Evolutionary conservation across 257 asterid species (phyloP), one percentile per base, ranked within the genome.

Genomic region (Ajuga chamaepitys): DNA sequence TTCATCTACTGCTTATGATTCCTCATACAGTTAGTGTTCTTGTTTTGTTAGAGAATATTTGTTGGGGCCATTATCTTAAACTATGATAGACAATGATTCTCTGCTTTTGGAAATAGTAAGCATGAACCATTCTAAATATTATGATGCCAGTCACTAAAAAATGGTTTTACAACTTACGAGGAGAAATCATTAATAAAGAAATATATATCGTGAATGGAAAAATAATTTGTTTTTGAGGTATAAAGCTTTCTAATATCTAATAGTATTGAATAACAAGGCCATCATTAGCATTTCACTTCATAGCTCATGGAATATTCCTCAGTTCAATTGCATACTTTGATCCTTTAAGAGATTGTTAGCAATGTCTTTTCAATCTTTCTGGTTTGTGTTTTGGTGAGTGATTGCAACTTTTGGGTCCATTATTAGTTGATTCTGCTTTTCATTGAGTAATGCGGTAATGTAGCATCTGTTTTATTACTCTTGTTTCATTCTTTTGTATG

Each of bases 291-390:
- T 9, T 46, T 67, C 37, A 3, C 41, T 62, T 28, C 34, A 66
- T 68, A 58, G 58, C 35, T 51, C 40, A 35, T 70, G 55, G 59
- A 51, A 41, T 66, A 59, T 51, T 59, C 51, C 66, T 66, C 40
- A 20, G 56, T 55, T 40, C 53, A 50, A 28, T 53, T 25, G 22
- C 55, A 42, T n/a, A 47, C 57, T 62, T 12, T 41, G 17, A 42
- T 17, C 55, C 18, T 11, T 56, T 35, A 22, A 22, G 22, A 30
- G 32, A 66, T 40, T 50, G 41, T 58, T 37, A 28, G 18, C 26
- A 51, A 24, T 55, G 30, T 37, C 37, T 55, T 34, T 41, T 24
- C 13, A 4, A 45, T 62, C 17, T 61, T 50, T 44, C 55, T 35
- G 9, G 20, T 58, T 48, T 55, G 41, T 30, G 13, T 70, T 50